A percentile compares a stretch with the other conserved stretches of the same genome.
Conservation (phyloP, 306 rosid species). For the Casuarina glauca region DNA sequence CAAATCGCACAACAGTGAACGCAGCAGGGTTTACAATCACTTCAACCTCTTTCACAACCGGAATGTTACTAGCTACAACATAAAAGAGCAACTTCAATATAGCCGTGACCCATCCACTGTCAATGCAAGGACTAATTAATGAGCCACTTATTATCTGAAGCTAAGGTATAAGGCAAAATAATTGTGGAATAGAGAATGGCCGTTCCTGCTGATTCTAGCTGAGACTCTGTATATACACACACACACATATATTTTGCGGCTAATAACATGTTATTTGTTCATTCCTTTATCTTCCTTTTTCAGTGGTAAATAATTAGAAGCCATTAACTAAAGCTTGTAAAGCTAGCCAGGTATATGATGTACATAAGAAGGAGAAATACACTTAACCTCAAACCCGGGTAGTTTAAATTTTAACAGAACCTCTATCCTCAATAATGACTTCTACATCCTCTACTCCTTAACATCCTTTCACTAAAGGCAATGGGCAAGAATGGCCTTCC, state of each 20-base stretch:
- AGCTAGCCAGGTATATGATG: background rate
- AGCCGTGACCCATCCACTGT: background rate
- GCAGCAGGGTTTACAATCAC: conserved; percentile 64
- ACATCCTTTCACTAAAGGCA: no score
- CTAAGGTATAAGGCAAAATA: background rate
- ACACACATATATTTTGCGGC: background rate
- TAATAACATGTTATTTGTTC: background rate
- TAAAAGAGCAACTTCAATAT: conserved; percentile 3
- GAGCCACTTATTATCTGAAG: background rate
- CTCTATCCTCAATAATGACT: background rate
- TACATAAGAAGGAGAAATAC: background rate
- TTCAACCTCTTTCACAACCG: conserved; percentile 77
- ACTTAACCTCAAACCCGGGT: background rate
- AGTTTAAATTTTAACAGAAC: background rate
- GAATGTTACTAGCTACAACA: conserved; percentile 67
- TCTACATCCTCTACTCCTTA: no score
- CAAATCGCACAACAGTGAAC: conserved; percentile 70
- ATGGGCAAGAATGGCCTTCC: no score
- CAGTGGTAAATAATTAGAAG: background rate
- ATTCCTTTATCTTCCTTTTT: background rate
- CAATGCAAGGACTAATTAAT: background rate
- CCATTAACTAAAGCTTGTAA: background rate
- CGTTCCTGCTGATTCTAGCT: background rate
- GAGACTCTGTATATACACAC: background rate
- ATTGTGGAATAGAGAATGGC: background rate